Conservation (phyloP, 495 filamentous ascomycete species). For the Aspergillus cavernicola region DNA sequence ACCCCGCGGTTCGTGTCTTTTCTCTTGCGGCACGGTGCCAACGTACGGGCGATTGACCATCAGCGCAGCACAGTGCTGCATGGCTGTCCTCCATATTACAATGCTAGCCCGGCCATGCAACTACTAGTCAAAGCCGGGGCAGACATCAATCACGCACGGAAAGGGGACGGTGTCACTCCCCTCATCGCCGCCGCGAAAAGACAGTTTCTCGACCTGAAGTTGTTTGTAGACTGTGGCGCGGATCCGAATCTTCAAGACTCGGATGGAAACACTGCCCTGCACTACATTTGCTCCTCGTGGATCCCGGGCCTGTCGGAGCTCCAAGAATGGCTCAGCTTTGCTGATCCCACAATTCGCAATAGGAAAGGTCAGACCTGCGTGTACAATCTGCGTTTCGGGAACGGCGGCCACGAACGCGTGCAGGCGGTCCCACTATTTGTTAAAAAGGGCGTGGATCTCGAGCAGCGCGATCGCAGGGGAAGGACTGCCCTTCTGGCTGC, state of each 20-base stretch:
- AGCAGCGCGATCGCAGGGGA: not conserved
- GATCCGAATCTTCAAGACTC: constrained; percentile 20
- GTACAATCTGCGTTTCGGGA: not conserved
- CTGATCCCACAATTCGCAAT: not conserved
- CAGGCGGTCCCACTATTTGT: not conserved
- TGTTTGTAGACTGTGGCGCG: constrained; percentile 15
- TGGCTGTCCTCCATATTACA: not conserved
- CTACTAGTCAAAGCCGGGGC: constrained; percentile 1
- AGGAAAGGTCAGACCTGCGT: not conserved
- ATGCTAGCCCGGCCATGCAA: not conserved
- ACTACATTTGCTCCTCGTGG: constrained; percentile 12
- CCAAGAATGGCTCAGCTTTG: not conserved
- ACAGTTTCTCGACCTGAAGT: not conserved
- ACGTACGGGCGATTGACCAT: not conserved
- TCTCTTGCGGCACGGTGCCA: not conserved
- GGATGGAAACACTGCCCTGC: constrained; percentile 22
- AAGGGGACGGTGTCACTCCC: not conserved
- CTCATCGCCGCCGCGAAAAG: not conserved
- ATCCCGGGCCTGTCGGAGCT: not conserved
- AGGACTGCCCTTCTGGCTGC: not conserved
- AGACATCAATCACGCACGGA: constrained; percentile 7
- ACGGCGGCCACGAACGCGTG: not conserved
- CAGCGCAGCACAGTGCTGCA: not conserved
- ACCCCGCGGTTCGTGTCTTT: not conserved
- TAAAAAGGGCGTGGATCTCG: not conserved